These are phyloP conservation scores for Rugosomyces carneus DNA, from an alignment of 1,284 basidiomycete genomes.

Conservation along the genomic window DNA sequence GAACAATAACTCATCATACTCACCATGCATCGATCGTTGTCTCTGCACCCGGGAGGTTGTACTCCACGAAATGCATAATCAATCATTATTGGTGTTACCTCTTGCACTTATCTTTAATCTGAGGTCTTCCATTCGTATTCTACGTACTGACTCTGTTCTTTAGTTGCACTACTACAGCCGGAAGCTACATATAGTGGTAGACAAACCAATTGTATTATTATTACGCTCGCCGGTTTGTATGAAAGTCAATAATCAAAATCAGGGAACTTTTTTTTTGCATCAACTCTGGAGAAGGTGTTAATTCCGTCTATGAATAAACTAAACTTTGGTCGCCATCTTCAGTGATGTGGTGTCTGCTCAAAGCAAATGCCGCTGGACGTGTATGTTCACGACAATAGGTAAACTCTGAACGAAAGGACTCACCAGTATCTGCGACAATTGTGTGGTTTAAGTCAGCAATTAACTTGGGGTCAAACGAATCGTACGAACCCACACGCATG, in stretches of 20 bases:
- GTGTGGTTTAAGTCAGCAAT: conserved; percentile 14
- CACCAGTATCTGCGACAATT: conserved; percentile 70
- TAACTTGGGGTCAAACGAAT: conserved; percentile 18
- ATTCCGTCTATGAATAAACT: background rate
- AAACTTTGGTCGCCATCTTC: background rate
- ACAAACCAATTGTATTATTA: conserved; percentile 47
- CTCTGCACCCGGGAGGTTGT: conserved; percentile 32
- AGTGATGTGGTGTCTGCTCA: conserved; percentile 44
- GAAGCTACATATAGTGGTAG: conserved; percentile 39
- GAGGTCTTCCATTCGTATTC: conserved; percentile 23
- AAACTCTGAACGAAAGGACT: conserved; percentile 23
- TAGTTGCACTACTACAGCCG: conserved; percentile 35
- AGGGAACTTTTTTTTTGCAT: background rate
- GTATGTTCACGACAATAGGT: conserved; percentile 14
- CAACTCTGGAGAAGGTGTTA: background rate
- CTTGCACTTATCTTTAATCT: conserved; percentile 22
- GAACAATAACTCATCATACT: conserved; percentile 19
- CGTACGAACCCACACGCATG: conserved; percentile 66
- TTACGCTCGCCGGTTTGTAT: conserved; percentile 32
- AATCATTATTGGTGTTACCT: conserved; percentile 25
- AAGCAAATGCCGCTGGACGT: conserved; percentile 73
- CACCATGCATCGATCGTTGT: conserved; percentile 15
- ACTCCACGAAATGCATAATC: conserved; percentile 30
- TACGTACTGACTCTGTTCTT: conserved; percentile 35
- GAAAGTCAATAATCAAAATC: conserved; percentile 30